Conservation (phyloP, 805 yeast genomes). For the Candida succiphila region DNA sequence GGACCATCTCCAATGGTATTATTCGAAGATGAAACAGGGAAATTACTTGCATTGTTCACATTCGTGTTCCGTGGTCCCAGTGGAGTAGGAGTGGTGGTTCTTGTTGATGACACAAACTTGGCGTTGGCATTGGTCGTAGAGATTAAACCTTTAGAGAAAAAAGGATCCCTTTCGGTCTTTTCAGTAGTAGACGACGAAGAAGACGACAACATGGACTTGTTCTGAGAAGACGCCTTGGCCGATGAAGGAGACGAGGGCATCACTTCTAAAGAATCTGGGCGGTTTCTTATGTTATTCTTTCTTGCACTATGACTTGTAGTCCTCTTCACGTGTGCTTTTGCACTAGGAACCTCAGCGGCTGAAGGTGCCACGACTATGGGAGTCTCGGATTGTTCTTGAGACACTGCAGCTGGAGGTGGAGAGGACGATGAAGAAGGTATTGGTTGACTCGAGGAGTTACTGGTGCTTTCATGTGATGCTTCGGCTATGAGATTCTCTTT, state of each 20-base stretch:
- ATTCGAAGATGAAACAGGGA: background rate
- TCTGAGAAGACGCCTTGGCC: background rate
- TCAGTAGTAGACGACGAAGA: no score
- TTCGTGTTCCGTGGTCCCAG: no score
- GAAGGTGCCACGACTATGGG: no score
- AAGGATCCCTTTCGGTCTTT: no score
- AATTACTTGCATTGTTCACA: background rate
- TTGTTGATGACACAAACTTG: no score
- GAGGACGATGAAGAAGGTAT: background rate
- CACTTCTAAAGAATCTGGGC: background rate
- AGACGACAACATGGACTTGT: no score
- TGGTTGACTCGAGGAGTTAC: background rate
- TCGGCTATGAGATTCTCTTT: background rate
- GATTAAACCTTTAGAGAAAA: background rate
- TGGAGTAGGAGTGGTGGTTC: no score
- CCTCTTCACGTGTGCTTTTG: no score
- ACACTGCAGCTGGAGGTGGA: background rate
- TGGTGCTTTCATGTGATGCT: background rate
- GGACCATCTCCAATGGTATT: background rate
- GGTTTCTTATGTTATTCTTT: background rate
- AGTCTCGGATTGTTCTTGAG: background rate
- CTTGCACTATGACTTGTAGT: no score
- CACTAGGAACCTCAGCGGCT: background rate
- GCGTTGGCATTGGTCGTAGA: background rate
- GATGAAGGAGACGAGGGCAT: slow-evolving; percentile 1